Conservation (phyloP, 164 flowering plant genomes). For the Piper betle region DNA sequence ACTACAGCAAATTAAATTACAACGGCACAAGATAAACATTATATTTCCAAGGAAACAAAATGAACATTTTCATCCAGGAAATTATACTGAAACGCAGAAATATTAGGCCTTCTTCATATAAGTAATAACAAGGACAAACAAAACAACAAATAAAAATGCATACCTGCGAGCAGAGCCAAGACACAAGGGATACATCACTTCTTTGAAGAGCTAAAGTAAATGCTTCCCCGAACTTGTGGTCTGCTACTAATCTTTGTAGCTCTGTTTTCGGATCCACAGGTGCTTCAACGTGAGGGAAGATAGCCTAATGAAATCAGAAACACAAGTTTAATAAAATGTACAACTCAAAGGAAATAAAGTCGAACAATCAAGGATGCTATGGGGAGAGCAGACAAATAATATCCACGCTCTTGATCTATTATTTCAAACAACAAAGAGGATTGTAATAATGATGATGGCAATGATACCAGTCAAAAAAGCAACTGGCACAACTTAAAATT, state of each 20-base stretch:
- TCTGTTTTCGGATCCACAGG: slow-evolving; percentile 69
- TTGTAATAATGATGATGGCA: too few relatives aligned
- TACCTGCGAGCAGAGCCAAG: slow-evolving; percentile 97
- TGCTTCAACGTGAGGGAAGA: not conserved
- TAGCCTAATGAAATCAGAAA: not conserved
- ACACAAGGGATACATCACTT: slow-evolving; percentile 77
- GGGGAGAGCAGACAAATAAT: too few relatives aligned
- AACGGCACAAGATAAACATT: too few relatives aligned
- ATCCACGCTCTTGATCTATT: too few relatives aligned
- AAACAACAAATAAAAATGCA: not conserved
- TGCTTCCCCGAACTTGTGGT: slow-evolving; percentile 81
- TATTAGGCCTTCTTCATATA: not conserved
- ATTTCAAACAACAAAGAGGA: too few relatives aligned
- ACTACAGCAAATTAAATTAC: too few relatives aligned
- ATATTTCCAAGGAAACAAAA: too few relatives aligned
- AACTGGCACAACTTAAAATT: too few relatives aligned
- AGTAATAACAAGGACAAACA: not conserved
- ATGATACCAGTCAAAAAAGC: too few relatives aligned
- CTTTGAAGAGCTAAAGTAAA: slow-evolving; percentile 83
- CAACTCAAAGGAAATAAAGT: not conserved
- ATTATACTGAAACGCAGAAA: too few relatives aligned
- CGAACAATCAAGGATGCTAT: slow-evolving; percentile 10
- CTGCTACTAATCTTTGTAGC: slow-evolving; percentile 62
- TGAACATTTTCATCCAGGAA: too few relatives aligned
- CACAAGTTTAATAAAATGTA: not conserved